phyloP scores from a whole-genome alignment of 768 basidiomycete species.

The Phylloporus scabripes region DNA sequence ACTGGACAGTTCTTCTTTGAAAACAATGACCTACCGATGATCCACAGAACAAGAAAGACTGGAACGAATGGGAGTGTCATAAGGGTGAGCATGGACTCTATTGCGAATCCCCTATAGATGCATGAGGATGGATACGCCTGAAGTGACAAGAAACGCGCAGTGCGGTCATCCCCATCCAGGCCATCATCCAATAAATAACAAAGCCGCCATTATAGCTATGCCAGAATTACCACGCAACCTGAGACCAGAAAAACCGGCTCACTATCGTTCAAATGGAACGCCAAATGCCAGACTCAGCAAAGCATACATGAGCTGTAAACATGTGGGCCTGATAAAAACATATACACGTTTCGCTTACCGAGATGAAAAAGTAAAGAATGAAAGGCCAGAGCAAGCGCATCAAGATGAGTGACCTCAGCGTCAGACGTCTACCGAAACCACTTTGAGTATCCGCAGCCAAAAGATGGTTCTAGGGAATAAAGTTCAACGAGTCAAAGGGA shows the following conservation, averaged over 20 bases:
- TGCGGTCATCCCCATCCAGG: constrained; percentile 52
- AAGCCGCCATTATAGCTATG: constrained; percentile 49
- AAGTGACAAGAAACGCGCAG: constrained; percentile 34
- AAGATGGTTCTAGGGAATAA: constrained; percentile 26
- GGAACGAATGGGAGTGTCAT: constrained; percentile 48
- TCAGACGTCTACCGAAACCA: constrained; percentile 37
- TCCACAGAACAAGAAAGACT: constrained; percentile 60
- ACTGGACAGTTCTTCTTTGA: background rate
- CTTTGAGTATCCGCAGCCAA: constrained; percentile 32
- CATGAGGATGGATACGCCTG: background rate
- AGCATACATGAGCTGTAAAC: constrained; percentile 48
- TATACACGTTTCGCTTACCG: constrained; percentile 24
- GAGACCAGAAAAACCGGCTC: constrained; percentile 11
- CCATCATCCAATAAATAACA: constrained; percentile 64
- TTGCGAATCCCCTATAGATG: constrained; percentile 48
- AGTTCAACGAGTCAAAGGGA: background rate
- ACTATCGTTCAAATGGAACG: constrained; percentile 48
- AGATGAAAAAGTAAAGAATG: constrained; percentile 38
- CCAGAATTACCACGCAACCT: background rate
- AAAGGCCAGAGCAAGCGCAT: constrained; percentile 38
- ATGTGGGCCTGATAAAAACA: background rate
- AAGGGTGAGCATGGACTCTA: constrained; percentile 55
- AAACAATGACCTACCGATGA: constrained; percentile 42
- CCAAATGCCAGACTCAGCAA: constrained; percentile 57
- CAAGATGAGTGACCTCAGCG: constrained; percentile 34